Conservation (phyloP, 129 eudicot genomes). For the Oenanthe sinensis region DNA sequence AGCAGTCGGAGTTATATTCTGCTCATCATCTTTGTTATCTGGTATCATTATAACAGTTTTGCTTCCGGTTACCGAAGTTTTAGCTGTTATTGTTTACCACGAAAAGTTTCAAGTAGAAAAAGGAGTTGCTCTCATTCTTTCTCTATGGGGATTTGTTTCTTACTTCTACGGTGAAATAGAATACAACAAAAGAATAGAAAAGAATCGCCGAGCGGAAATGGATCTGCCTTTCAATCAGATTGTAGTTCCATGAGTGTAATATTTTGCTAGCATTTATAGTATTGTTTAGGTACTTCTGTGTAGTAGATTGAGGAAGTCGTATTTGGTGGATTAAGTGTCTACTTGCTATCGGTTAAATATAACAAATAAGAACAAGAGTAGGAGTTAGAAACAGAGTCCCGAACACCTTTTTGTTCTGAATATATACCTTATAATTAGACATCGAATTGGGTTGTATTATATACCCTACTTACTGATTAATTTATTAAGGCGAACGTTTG, state of each 20-base stretch:
- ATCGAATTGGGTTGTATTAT: no score
- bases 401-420: no score
- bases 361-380: no score
- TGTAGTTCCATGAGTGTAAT: not conserved
- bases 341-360: not conserved
- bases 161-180: constrained; percentile 38
- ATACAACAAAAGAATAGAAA: constrained; percentile 5
- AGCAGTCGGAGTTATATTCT: constrained; percentile 41
- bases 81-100: constrained; percentile 38
- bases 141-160: constrained; percentile 55
- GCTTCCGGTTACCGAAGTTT: constrained; percentile 35
- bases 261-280: not conserved
- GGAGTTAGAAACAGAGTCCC: no score
- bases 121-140: constrained; percentile 41
- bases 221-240: not conserved
- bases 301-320: not conserved
- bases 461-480: no score
- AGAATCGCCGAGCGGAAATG: not conserved
- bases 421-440: no score
- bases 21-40: constrained; percentile 37
- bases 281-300: not conserved
- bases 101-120: constrained; percentile 44
- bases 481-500: no score
- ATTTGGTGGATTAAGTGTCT: not conserved
- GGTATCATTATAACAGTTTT: constrained; percentile 38